These are phyloP conservation scores for Tetrapisispora nanseiensis DNA, from an alignment of 805 yeast genomes.

Conservation along the genomic window DNA sequence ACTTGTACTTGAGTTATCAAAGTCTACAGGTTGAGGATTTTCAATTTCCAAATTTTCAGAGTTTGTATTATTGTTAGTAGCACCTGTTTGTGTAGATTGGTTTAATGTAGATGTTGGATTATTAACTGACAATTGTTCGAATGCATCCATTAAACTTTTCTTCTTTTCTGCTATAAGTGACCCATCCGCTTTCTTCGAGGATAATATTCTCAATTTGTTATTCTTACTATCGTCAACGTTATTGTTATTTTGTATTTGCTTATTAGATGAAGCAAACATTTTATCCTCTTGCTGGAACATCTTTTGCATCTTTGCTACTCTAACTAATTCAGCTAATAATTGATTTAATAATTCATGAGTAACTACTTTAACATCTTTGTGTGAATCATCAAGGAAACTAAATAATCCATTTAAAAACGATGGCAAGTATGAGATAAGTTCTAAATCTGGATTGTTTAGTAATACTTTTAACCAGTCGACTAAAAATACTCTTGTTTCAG, in stretches of 20 bases:
- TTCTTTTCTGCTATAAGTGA: constrained; percentile 26
- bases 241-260: constrained; percentile 8
- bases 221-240: constrained; percentile 10
- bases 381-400: constrained; percentile 69
- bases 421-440: constrained; percentile 77
- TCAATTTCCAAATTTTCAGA: not conserved
- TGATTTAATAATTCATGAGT: constrained; percentile 70
- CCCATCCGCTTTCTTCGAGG: constrained; percentile 23
- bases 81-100: not conserved
- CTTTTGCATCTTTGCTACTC: constrained; percentile 60
- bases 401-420: constrained; percentile 75
- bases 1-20: not conserved
- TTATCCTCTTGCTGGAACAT: constrained; percentile 32
- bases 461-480: constrained; percentile 91
- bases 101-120: not conserved
- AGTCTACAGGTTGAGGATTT: not conserved
- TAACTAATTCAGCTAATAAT: constrained; percentile 68
- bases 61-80: not conserved
- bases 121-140: constrained; percentile 14
- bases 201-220: constrained; percentile 7
- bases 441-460: constrained; percentile 87
- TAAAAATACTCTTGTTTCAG: constrained; percentile 82
- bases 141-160: constrained; percentile 23
- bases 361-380: constrained; percentile 77
- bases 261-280: not conserved